Percentiles rank a stretch among this genome's conserved stretches.
Conservation (phyloP, 2,329 filamentous ascomycete species). For the Arthroderma sp. region DNA sequence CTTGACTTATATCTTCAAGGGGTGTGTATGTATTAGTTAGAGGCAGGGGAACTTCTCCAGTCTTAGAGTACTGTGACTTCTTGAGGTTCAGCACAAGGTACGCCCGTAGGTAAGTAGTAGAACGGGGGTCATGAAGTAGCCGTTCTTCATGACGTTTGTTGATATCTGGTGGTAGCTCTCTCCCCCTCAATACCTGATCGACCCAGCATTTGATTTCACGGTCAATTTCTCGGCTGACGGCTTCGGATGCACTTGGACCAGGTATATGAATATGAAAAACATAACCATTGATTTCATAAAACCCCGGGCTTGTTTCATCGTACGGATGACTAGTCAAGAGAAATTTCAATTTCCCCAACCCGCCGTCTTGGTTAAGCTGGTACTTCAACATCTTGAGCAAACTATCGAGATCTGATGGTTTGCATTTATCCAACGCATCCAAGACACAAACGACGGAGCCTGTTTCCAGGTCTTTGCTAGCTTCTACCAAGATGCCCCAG, state of each 20-base stretch:
- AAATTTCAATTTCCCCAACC: slow-evolving; percentile 25
- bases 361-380: slow-evolving; percentile 16
- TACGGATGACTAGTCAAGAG: slow-evolving; percentile 20
- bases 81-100: not conserved
- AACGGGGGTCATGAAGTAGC: not conserved
- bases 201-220: not conserved
- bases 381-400: slow-evolving; percentile 19
- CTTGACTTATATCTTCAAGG: no score
- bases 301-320: not conserved
- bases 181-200: not conserved
- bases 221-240: not conserved
- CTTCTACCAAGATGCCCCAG: slow-evolving; percentile 22
- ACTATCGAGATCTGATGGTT: slow-evolving; percentile 11
- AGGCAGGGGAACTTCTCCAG: no score
- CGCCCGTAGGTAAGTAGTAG: not conserved
- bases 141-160: no score
- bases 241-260: not conserved
- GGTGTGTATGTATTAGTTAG: no score
- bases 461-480: slow-evolving; percentile 7
- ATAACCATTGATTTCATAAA: not conserved
- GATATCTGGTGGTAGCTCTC: not conserved
- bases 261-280: not conserved
- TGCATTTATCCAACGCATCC: slow-evolving; percentile 36
- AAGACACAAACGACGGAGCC: slow-evolving; percentile 28
- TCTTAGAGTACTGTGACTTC: no score